A percentile compares a stretch with the other conserved stretches of the same genome.
Conservation (phyloP, 2,329 filamentous ascomycete species). For the Gnomoniopsis sp. region DNA sequence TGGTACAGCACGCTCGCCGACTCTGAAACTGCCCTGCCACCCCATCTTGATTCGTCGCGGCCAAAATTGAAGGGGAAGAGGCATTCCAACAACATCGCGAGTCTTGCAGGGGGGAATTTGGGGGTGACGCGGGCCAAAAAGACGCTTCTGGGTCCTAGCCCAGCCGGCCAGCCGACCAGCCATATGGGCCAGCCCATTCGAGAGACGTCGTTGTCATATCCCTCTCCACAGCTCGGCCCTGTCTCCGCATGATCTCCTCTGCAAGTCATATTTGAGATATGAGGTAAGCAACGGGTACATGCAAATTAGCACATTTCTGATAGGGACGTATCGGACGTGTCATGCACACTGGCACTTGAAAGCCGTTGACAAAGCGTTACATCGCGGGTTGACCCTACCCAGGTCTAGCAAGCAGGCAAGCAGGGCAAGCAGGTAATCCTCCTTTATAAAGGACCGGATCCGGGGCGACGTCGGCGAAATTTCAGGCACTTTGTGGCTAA, state of each 20-base stretch:
- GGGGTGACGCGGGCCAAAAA: not conserved
- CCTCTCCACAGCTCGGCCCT: not conserved
- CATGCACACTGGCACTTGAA: not conserved
- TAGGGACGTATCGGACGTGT: not conserved
- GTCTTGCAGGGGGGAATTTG: no score
- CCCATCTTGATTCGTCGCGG: not conserved
- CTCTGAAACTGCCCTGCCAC: not conserved
- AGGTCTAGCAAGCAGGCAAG: not conserved
- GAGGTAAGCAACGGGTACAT: not conserved
- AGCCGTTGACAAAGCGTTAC: not conserved
- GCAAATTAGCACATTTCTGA: not conserved
- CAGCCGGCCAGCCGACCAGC: not conserved
- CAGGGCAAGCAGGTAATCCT: not conserved
- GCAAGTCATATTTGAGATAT: not conserved
- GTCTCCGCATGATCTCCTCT: not conserved
- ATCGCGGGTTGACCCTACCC: not conserved
- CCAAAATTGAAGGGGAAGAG: conserved; percentile 3
- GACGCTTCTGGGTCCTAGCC: not conserved
- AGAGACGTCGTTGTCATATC: not conserved
- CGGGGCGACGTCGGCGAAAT: not conserved
- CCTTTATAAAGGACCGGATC: not conserved
- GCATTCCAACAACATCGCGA: not conserved
- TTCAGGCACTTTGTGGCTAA: not conserved
- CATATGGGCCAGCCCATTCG: not conserved
- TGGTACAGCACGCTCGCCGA: not conserved